Percentiles rank a stretch among this genome's conserved stretches.
phyloP scores from a whole-genome alignment of 2,329 filamentous ascomycete genomes.

The Pezicula neosporulosa region DNA sequence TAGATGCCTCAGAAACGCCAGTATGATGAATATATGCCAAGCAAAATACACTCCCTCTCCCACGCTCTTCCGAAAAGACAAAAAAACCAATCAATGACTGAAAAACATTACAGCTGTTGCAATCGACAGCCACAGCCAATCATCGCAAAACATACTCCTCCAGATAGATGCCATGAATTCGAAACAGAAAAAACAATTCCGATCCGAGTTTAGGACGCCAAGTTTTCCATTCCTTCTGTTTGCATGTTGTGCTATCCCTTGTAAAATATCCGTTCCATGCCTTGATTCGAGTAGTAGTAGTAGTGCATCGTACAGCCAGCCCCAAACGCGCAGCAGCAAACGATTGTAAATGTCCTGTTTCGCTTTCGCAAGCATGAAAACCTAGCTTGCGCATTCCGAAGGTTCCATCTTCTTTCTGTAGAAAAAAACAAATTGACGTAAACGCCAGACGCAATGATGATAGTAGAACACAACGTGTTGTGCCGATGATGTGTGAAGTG shows the following conservation, averaged over 20 bases:
- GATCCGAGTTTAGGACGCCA: no score
- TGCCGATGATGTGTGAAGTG: slow-evolving; percentile 12
- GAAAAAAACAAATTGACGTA: slow-evolving; percentile 6
- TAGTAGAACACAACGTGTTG: slow-evolving; percentile 11
- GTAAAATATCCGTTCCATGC: no score
- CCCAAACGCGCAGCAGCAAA: no score
- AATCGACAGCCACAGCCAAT: neutral
- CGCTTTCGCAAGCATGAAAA: slow-evolving; percentile 15
- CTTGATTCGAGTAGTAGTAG: no score
- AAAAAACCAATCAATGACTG: slow-evolving; percentile 3
- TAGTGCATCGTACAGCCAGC: no score
- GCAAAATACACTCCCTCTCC: slow-evolving; percentile 10
- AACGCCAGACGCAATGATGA: slow-evolving; percentile 24
- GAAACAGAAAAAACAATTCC: neutral
- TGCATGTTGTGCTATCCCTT: no score
- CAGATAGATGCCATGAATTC: no score
- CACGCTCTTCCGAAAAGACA: neutral
- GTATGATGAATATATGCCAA: slow-evolving; percentile 12
- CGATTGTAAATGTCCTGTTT: no score
- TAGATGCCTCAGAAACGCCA: neutral
- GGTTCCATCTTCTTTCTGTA: slow-evolving; percentile 2
- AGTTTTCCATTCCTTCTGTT: no score
- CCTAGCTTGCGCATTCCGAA: slow-evolving; percentile 24
- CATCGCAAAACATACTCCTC: neutral
- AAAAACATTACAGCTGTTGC: no score